These are phyloP conservation scores for Toxicodendron radicans DNA, from an alignment of 345 rosid species.

Conservation along the genomic window DNA sequence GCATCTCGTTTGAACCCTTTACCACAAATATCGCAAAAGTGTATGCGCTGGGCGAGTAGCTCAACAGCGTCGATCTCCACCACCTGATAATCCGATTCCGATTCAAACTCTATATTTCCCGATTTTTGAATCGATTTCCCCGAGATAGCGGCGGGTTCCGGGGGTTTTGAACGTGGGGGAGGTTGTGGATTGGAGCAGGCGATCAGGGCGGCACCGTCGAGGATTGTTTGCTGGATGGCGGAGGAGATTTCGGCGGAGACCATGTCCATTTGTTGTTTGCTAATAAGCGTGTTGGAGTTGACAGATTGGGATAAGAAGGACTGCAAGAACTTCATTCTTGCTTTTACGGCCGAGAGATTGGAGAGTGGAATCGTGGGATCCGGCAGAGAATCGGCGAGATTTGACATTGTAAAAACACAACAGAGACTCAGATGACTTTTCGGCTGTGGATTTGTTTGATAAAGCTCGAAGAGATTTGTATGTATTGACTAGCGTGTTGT, in stretches of 20 bases:
- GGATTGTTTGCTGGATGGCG: conserved; percentile 49
- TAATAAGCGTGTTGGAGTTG: conserved; percentile 33
- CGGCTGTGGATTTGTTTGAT: no score
- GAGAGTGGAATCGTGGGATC: no score
- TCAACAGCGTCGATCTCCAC: conserved; percentile 66
- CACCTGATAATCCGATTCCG: conserved; percentile 34
- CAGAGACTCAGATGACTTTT: no score
- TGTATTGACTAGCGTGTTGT: no score
- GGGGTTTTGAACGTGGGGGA: background rate
- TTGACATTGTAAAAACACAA: no score
- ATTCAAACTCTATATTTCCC: conserved; percentile 19
- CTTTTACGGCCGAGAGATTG: no score
- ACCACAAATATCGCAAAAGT: conserved; percentile 71
- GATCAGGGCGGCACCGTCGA: conserved; percentile 55
- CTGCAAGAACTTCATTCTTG: conserved; percentile 49
- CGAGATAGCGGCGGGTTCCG: background rate
- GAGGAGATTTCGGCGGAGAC: conserved; percentile 54
- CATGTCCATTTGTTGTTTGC: conserved; percentile 41
- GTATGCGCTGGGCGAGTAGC: conserved; percentile 62
- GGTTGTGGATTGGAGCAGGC: conserved; percentile 19
- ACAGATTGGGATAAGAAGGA: conserved; percentile 43
- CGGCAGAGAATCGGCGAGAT: no score
- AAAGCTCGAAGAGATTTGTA: no score
- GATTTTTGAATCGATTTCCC: conserved; percentile 7
- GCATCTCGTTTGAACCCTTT: conserved; percentile 82